Conservation (phyloP, 495 filamentous ascomycete genomes). For the Penicillium cosmopolitanum region DNA sequence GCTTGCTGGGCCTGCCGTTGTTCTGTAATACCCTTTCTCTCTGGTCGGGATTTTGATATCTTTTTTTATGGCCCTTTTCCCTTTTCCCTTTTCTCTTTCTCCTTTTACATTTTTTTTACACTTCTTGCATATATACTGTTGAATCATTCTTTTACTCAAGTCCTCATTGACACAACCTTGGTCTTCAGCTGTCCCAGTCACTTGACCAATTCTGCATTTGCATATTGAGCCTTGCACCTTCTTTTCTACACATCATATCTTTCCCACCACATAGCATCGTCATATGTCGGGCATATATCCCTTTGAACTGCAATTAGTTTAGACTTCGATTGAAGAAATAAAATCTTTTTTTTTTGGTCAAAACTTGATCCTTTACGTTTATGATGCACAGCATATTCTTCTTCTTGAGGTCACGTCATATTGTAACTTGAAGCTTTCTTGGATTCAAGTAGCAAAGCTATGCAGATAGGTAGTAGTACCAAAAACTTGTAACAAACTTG, state of each 20-base stretch:
- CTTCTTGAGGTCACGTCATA: no score
- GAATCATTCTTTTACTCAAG: neutral
- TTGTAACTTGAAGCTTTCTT: no score
- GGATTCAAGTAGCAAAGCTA: no score
- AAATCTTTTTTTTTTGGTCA: neutral
- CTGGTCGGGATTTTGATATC: slow-evolving; percentile 6
- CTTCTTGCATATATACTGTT: slow-evolving; percentile 15
- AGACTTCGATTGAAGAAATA: slow-evolving; percentile 8
- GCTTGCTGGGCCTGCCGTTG: slow-evolving; percentile 11
- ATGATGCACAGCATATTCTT: no score
- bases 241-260: slow-evolving; percentile 4
- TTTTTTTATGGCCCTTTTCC: neutral
- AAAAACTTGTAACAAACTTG: no score
- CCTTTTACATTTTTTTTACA: slow-evolving; percentile 6
- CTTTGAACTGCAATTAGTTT: slow-evolving; percentile 16
- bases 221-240: slow-evolving; percentile 16
- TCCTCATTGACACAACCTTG: neutral
- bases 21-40: slow-evolving; percentile 16
- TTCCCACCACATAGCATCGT: slow-evolving; percentile 5
- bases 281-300: slow-evolving; percentile 6
- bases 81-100: neutral
- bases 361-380: neutral
- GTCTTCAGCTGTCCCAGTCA: neutral
- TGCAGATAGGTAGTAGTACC: no score
- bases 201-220: slow-evolving; percentile 20